These are phyloP conservation scores for Tanacetum coccineum DNA, from an alignment of 129 eudicot genomes.

Conservation along the genomic window DNA sequence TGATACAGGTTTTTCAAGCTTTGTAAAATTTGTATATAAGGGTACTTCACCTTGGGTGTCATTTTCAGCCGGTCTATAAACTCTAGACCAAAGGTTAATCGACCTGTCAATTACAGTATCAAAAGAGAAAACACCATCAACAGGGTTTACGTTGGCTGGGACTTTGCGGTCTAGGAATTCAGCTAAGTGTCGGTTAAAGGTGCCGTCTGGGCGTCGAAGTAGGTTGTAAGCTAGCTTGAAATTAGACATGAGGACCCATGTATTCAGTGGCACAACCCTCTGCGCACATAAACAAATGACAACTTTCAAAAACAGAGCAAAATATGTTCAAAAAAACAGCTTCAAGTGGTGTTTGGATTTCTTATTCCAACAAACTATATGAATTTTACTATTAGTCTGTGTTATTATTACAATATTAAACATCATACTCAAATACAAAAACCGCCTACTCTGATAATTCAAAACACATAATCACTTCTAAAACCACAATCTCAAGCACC, in stretches of 20 bases:
- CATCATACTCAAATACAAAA: neutral
- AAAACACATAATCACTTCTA: neutral
- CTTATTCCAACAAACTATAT: no score
- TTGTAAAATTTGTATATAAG: constrained; percentile 16
- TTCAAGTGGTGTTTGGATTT: neutral
- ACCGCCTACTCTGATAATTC: neutral
- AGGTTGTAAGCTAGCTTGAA: constrained; percentile 65
- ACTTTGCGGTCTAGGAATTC: constrained; percentile 74
- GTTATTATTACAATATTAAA: neutral
- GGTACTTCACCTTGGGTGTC: constrained; percentile 23
- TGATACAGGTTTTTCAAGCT: constrained; percentile 40
- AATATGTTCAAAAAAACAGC: constrained; percentile 10
- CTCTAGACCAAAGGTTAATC: constrained; percentile 44
- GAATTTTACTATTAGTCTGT: no score
- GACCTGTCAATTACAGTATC: constrained; percentile 54
- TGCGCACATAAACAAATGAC: constrained; percentile 23
- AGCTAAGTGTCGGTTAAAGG: constrained; percentile 59
- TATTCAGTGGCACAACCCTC: constrained; percentile 66
- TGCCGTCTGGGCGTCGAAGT: constrained; percentile 54
- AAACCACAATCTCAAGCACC: neutral
- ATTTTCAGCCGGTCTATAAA: constrained; percentile 38
- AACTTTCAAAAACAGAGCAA: neutral
- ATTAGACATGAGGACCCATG: constrained; percentile 65
- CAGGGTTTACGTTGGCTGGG: constrained; percentile 58
- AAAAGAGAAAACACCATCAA: constrained; percentile 65